Base-by-base conservation (phyloP, 2,329 filamentous ascomycete species). In the Paraphoma sp. region DNA sequence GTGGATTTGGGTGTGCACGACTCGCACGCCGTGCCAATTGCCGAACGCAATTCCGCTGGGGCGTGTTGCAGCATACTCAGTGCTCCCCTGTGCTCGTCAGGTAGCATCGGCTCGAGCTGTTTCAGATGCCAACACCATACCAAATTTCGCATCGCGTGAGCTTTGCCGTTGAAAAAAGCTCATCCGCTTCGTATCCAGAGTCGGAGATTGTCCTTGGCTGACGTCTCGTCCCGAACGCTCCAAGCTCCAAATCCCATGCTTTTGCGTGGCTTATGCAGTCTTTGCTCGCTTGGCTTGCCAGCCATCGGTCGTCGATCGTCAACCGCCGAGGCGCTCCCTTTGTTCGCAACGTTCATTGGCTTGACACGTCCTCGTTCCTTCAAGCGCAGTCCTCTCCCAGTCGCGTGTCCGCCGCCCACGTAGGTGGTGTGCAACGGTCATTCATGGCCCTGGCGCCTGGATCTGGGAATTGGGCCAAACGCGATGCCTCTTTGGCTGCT, bases 361-460 rank as follows among this genome's bases (percentile, higher is more conserved):
- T 6, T 11, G 40, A n/a, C 16, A n/a, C 40, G 16, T 16, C 9
- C 4, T 6, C n/a, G 5, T 18, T 47, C 45, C 45, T 33, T 5
- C n/a, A 16, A 33, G 12, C 28, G 8, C 45, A 12, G 4, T 10
- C 8, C 40, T 43, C 41, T 48, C 6, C 30, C 36, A 49, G 55
- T 55, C 38, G 49, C 56, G 53, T 52, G 42, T 31, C 54, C 56
- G 67, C 66, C 67, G 67, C 66, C 66, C 59, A 70, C 65, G 62
- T 69, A 63, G 51, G 60, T 62, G 62, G 64, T 59, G 54, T 36
- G 33, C 7, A 36, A 36, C 33, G 33, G 33, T 36, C 33, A 36
- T 36, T 36, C 40, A 48, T 45, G 46, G 43, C 30, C 18, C 33
- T 43, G 30, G 36, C 42, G 36, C 51, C 52, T 60, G 48, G 55